A percentile compares a stretch with the other conserved stretches of the same genome.
Evolutionary conservation across 148 eudicot genomes (phyloP).

Genomic region (Camellia lanceoleosa): DNA sequence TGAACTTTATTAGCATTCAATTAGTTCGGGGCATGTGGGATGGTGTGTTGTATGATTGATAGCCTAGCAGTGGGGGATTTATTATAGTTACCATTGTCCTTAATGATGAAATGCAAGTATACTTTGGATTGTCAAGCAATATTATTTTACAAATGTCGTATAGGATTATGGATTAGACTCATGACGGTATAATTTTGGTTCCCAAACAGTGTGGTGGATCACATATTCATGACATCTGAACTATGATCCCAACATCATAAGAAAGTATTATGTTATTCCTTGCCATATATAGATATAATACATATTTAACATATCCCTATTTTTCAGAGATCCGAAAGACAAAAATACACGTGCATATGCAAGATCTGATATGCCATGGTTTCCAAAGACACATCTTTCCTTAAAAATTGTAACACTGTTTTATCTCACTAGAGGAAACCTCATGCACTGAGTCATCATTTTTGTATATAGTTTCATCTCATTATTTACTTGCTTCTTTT

Average conservation of each 20-base stretch:
- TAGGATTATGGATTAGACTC: background rate
- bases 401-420: background rate
- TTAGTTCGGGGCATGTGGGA: background rate
- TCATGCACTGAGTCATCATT: no score
- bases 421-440: no score
- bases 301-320: no score
- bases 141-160: background rate
- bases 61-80: background rate
- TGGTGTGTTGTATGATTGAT: background rate
- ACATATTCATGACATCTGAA: background rate
- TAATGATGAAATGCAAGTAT: no score
- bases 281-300: no score
- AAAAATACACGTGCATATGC: background rate
- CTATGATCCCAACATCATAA: no score
- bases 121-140: background rate
- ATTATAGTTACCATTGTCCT: background rate
- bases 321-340: no score
- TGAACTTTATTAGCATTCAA: background rate
- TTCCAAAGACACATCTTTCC: background rate
- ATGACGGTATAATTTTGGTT: background rate
- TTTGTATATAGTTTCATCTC: background rate
- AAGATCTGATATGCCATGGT: no score
- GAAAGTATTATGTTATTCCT: no score
- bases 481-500: background rate
- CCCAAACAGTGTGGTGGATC: background rate